Evolutionary conservation across 2,329 filamentous ascomycete species (phyloP), one percentile per base, ranked within the genome.

Genomic region (Verticillium dahliae): DNA sequence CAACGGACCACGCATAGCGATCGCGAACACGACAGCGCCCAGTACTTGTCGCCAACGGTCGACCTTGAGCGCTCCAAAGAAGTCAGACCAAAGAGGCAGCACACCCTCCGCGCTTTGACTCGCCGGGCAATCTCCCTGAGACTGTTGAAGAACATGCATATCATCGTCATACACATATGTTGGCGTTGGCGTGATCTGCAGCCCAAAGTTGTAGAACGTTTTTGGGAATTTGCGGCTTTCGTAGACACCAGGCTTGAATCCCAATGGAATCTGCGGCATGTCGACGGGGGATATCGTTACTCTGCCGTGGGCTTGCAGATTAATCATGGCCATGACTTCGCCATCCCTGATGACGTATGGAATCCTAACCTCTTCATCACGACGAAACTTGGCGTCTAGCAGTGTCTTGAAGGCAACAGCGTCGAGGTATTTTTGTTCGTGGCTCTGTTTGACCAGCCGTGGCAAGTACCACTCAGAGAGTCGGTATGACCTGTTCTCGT

Each of bases 1-100:
- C 65, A 85, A 77, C 0, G 86, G 83, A 0, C 88, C 84, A 61
- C 88, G 80, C 18, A 84, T 86, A 1, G 87, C 85, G 38, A 90
- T 73, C 35, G 83, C 76, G 63, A 90, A 86, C 38, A 86, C 76
- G 2, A 91, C 79, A 5, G 86, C 82, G 4, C 84, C 81, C 4
- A 91, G 71, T 11, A 89, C 79, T 65, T 85, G 82, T 60, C 83
- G 80, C 88, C 90, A 92, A 60, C 86, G 81, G 0, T 77, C 73
- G n/a, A 71, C 72, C 63, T 90, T 81, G 0, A 84, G 68, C 6
- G 81, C 76, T 7, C 84, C 86, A 63, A 89, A 85, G 63, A 92
- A 86, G 70, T 89, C 87, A 59, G 85, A 83, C 90, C 90, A 93
- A 59, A 91, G 81, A 0, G 90, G 90, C 4, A 91, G 76, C 52